Conservation (phyloP, 2,329 filamentous ascomycete genomes). For the Rhynchosporium secalis region DNA sequence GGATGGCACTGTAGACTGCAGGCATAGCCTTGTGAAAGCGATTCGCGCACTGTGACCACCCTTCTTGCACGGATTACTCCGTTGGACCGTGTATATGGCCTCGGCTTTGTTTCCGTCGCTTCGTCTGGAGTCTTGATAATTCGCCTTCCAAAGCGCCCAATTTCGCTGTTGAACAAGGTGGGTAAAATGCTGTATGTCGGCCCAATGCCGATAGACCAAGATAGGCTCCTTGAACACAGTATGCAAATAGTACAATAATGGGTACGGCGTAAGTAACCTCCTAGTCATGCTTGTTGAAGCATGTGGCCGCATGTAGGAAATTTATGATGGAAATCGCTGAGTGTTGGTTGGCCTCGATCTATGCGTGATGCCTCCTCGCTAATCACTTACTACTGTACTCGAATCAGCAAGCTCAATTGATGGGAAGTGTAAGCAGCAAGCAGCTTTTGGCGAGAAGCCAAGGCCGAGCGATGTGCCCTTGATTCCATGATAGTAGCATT, state of each 20-base stretch:
- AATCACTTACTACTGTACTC: no score
- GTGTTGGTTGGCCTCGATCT: not conserved
- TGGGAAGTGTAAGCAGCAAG: no score
- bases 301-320: not conserved
- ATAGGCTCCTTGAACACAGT: not conserved
- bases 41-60: not conserved
- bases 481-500: no score
- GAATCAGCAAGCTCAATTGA: no score
- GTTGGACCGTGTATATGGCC: not conserved
- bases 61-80: not conserved
- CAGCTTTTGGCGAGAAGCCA: no score
- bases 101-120: not conserved
- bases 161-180: not conserved
- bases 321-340: not conserved
- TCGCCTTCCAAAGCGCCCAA: not conserved
- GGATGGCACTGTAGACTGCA: slow-evolving; percentile 1
- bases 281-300: not conserved
- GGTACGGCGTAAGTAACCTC: not conserved
- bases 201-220: not conserved
- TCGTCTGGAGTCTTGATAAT: not conserved
- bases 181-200: not conserved
- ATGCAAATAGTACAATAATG: not conserved
- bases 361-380: no score
- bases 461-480: no score
- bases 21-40: slow-evolving; percentile 2